Conservation (phyloP, 2,329 filamentous ascomycete genomes). For the Colletotrichum sp. region DNA sequence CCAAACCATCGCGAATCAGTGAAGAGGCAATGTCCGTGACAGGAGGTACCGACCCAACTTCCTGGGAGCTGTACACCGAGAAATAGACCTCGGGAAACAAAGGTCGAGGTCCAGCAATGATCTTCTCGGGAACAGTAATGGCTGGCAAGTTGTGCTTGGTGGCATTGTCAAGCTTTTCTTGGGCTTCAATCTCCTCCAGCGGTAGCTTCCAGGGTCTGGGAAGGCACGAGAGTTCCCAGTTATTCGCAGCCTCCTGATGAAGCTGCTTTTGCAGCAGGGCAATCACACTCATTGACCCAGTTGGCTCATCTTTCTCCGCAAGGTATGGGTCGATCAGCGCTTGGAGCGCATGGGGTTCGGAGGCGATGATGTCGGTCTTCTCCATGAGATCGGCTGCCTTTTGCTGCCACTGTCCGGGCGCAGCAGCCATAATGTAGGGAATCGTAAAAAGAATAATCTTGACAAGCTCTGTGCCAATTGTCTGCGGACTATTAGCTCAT, state of each 20-base stretch:
- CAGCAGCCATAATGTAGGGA: constrained; percentile 83
- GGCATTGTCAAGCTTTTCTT: constrained; percentile 61
- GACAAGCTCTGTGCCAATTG: constrained; percentile 82
- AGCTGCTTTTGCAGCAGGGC: constrained; percentile 86
- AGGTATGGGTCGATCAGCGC: constrained; percentile 86
- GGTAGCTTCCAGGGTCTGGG: constrained; percentile 73
- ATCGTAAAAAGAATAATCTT: constrained; percentile 96
- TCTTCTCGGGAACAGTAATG: constrained; percentile 76
- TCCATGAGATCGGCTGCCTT: constrained; percentile 83
- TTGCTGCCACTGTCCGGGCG: constrained; percentile 71
- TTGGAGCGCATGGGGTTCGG: constrained; percentile 85
- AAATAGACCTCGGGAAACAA: constrained; percentile 94
- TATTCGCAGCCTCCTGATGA: constrained; percentile 73
- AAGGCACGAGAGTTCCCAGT: constrained; percentile 76
- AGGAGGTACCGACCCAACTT: constrained; percentile 86
- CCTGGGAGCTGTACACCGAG: constrained; percentile 88
- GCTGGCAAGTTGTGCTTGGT: constrained; percentile 80
- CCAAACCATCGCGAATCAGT: constrained; percentile 82
- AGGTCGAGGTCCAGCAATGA: constrained; percentile 75
- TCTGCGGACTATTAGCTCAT: constrained; percentile 41
- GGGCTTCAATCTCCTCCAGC: constrained; percentile 63
- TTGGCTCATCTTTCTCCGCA: constrained; percentile 66
- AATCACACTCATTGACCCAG: constrained; percentile 72
- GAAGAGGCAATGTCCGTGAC: constrained; percentile 78
- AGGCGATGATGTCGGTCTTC: constrained; percentile 94